Percentiles rank a stretch among this genome's conserved stretches.
These are phyloP conservation scores for Diddensiella santjacobensis DNA, from an alignment of 805 yeast genomes.

Conservation along the genomic window DNA sequence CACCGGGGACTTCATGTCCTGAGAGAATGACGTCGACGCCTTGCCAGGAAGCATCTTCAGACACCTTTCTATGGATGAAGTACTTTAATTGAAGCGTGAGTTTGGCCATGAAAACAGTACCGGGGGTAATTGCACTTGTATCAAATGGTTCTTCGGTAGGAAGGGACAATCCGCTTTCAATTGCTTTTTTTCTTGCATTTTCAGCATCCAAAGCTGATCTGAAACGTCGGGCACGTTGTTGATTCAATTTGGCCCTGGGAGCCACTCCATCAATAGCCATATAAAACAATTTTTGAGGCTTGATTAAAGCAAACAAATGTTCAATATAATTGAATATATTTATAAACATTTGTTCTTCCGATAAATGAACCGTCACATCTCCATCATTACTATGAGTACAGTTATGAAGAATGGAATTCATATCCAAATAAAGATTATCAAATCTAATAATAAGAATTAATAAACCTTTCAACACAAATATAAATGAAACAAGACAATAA, in stretches of 20 bases:
- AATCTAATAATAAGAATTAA: slow-evolving; percentile 38
- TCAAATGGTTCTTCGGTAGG: slow-evolving; percentile 88
- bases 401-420: slow-evolving; percentile 80
- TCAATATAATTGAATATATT: slow-evolving; percentile 94
- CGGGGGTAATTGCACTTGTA: slow-evolving; percentile 91
- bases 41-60: slow-evolving; percentile 86
- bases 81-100: slow-evolving; percentile 77
- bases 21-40: slow-evolving; percentile 70
- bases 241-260: slow-evolving; percentile 98
- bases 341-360: slow-evolving; percentile 88
- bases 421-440: slow-evolving; percentile 91
- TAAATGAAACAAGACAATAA: neutral
- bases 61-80: slow-evolving; percentile 81
- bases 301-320: slow-evolving; percentile 81
- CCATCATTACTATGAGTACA: slow-evolving; percentile 85
- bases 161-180: slow-evolving; percentile 63
- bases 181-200: slow-evolving; percentile 67
- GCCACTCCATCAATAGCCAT: slow-evolving; percentile 99
- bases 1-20: slow-evolving; percentile 97
- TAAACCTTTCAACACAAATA: neutral
- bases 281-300: slow-evolving; percentile 80
- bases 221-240: slow-evolving; percentile 93
- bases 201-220: slow-evolving; percentile 93
- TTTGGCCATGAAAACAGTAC: slow-evolving; percentile 93
- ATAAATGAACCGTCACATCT: slow-evolving; percentile 55